A percentile compares a stretch with the other conserved stretches of the same genome.
Conservation (phyloP, 2,329 filamentous ascomycete species). For the Sporothrix dimorphospora region DNA sequence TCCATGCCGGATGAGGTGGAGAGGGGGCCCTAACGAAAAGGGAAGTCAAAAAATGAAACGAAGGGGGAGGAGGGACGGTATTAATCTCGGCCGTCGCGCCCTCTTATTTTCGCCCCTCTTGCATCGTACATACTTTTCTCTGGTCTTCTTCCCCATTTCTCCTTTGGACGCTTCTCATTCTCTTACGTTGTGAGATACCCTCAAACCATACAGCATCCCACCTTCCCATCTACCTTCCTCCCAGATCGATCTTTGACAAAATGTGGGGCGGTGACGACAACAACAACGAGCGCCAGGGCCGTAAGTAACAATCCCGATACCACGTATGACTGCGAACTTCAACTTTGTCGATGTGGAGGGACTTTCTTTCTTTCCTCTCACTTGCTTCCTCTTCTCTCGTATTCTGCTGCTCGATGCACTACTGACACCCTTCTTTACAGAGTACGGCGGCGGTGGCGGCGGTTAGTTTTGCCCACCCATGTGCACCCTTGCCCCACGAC, state of each 20-base stretch:
- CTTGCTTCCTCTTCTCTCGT: too few relatives aligned
- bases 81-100: background rate
- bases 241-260: constrained; percentile 13
- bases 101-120: constrained; percentile 3
- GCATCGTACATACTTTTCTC: background rate
- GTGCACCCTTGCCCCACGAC: background rate
- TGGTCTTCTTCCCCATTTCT: background rate
- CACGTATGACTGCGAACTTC: too few relatives aligned
- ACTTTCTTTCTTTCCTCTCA: background rate
- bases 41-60: background rate
- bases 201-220: background rate
- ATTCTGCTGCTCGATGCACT: background rate
- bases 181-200: background rate
- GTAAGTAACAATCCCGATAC: background rate
- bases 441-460: constrained; percentile 29
- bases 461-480: background rate
- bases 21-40: background rate
- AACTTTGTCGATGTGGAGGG: too few relatives aligned
- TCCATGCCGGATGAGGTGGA: background rate
- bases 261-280: constrained; percentile 29
- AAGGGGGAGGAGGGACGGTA: constrained; percentile 11
- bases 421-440: background rate
- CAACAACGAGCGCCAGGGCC: constrained; percentile 3
- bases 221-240: background rate
- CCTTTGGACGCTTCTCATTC: background rate